These are phyloP conservation scores for Blepharisma stoltei DNA, from an alignment of 73 alveolate genomes.

Conservation along the genomic window DNA sequence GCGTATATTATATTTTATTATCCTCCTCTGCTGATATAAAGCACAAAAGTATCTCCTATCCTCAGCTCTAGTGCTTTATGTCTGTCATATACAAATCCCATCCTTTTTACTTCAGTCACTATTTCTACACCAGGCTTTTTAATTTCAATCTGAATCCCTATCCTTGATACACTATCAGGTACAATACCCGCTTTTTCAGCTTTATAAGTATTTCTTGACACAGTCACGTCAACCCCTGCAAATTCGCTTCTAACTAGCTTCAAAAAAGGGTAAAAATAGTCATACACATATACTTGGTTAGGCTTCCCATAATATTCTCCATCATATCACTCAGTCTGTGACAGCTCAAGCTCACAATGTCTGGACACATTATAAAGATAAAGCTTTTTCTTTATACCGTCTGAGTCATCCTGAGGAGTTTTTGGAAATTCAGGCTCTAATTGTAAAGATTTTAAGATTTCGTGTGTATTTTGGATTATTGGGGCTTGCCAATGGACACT, in stretches of 20 bases:
- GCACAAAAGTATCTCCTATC: not conserved
- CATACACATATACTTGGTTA: not conserved
- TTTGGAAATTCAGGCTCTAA: not conserved
- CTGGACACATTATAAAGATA: constrained; percentile 16
- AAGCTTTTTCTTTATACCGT: not conserved
- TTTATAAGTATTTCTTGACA: constrained; percentile 12
- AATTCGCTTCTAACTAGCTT: constrained; percentile 6
- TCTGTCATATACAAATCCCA: constrained; percentile 21
- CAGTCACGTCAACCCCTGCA: constrained; percentile 21
- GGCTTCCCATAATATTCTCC: not conserved
- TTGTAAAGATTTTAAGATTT: not conserved
- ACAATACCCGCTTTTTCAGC: constrained; percentile 22
- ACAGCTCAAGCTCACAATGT: constrained; percentile 15
- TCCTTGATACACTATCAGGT: constrained; percentile 19
- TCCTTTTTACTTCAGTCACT: constrained; percentile 2
- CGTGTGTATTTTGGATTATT: constrained; percentile 1
- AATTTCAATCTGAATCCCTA: constrained; percentile 16
- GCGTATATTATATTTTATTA: not conserved
- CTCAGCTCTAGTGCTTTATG: not conserved
- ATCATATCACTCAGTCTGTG: constrained; percentile 9
- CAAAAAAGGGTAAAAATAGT: constrained; percentile 11
- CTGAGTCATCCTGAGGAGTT: constrained; percentile 22
- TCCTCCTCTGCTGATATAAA: constrained; percentile 30
- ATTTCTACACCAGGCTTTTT: not conserved
- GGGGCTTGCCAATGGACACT: constrained; percentile 4